Base-by-base conservation (phyloP, 208 protist species). In the Acanthamoeba sp. region DNA sequence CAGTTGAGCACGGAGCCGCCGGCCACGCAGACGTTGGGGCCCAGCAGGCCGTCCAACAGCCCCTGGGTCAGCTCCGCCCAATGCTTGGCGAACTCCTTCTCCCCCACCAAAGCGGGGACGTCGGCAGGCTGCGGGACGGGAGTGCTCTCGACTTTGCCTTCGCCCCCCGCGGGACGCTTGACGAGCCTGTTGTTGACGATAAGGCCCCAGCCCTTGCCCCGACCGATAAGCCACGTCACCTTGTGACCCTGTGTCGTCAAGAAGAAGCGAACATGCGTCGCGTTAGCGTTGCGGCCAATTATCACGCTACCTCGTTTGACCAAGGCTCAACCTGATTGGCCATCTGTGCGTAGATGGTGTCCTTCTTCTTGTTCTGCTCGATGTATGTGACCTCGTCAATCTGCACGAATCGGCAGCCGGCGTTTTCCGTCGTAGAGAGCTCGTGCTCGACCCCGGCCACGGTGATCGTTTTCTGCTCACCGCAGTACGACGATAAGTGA, bases 331-430 rank as follows among this genome's bases (percentile, higher is more conserved):
- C 82, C 82, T 73, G 40, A 64, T 93, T 93, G 16, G 89, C 89
- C 89, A 93, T 73, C 48, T 93, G 14, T 2, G 89, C 89, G 32
- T 93, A 93, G 29, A 93, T 59, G 62, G 89, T 82, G n/a, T 93
- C 89, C 36, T 93, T 93, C 40, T 93, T 93, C 66, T 93, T 93
- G 89, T 93, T 93, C 45, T 93, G 89, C 32, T 93, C 89, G n/a
- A 93, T 93, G 89, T 93, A 93, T 4, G 89, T 93, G 6, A 93
- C n/a, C 3, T 34, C 69, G 7, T 73, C 89, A 18, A 93, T 64
- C n/a, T 93, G 89, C 20, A 93, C 89, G 42, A 93, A 93, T 3
- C 89, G 59, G 24, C 89, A 93, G 5, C 89, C 89, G 14, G 69
- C 89, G 18, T 80, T 93, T 2, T 93, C 89, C 14, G 64, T 93